Conservation (phyloP, 2,329 filamentous ascomycete genomes). For the Pochonia chlamydosporia region DNA sequence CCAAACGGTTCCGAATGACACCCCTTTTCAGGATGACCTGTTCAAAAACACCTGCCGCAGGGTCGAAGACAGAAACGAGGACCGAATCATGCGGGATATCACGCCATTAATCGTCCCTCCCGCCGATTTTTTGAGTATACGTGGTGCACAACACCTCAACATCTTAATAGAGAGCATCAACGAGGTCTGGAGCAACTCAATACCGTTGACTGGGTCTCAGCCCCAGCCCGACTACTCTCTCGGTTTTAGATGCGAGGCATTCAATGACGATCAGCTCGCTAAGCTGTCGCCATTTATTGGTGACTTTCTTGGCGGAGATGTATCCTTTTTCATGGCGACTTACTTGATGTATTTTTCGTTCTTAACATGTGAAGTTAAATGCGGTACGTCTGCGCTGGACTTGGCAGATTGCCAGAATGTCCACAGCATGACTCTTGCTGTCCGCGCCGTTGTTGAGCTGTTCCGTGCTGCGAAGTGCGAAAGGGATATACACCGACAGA, state of each 20-base stretch:
- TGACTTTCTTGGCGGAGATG: slow-evolving; percentile 22
- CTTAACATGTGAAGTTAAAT: slow-evolving; percentile 42
- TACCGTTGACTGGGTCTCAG: slow-evolving; percentile 27
- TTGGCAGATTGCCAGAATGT: slow-evolving; percentile 34
- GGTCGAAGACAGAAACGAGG: slow-evolving; percentile 24
- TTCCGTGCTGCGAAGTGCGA: slow-evolving; percentile 29
- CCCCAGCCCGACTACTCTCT: slow-evolving; percentile 40
- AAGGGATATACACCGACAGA: slow-evolving; percentile 31
- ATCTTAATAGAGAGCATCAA: slow-evolving; percentile 34
- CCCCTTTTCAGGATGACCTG: slow-evolving; percentile 31
- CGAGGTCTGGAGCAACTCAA: slow-evolving; percentile 34
- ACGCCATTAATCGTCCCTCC: slow-evolving; percentile 31
- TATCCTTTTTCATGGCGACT: slow-evolving; percentile 38
- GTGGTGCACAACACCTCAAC: slow-evolving; percentile 21
- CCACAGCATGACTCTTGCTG: slow-evolving; percentile 34
- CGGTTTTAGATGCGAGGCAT: slow-evolving; percentile 34
- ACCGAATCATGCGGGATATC: slow-evolving; percentile 32
- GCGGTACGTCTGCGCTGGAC: slow-evolving; percentile 28
- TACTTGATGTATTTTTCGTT: slow-evolving; percentile 45
- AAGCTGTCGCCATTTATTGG: slow-evolving; percentile 34
- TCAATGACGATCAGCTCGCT: slow-evolving; percentile 34
- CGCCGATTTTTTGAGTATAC: slow-evolving; percentile 25
- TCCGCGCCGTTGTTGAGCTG: slow-evolving; percentile 31
- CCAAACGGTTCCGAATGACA: slow-evolving; percentile 24
- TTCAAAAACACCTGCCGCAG: slow-evolving; percentile 28